Evolutionary conservation across 1,284 basidiomycete genomes (phyloP).

Genomic region (Tilletiopsis washingtonensis): DNA sequence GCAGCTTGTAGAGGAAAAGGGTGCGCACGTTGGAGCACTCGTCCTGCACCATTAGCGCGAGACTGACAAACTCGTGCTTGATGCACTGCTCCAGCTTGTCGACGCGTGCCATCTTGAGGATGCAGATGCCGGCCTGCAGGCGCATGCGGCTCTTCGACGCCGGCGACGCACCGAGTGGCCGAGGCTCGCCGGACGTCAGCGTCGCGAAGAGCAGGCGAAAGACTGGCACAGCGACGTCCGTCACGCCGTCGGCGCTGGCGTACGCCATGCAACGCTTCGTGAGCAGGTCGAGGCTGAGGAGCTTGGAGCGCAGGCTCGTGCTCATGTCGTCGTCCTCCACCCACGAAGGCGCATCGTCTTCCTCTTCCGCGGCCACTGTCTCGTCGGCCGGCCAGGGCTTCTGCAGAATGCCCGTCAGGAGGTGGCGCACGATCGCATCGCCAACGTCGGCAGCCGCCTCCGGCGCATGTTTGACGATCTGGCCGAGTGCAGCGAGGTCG

Average conservation of each 20-base stretch:
- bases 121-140: conserved; percentile 68
- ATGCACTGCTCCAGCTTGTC: background rate
- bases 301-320: conserved; percentile 17
- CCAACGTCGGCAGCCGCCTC: conserved; percentile 69
- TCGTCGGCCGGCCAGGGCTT: conserved; percentile 18
- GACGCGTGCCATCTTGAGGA: conserved; percentile 67
- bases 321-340: conserved; percentile 21
- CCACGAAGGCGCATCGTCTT: conserved; percentile 16
- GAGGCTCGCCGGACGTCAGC: conserved; percentile 23
- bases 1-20: conserved; percentile 67
- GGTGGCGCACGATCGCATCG: conserved; percentile 66
- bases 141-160: conserved; percentile 54
- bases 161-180: conserved; percentile 19
- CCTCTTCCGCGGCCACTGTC: conserved; percentile 11
- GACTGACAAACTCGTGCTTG: conserved; percentile 58
- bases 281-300: conserved; percentile 27
- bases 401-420: conserved; percentile 51
- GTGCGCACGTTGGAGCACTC: conserved; percentile 77
- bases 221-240: conserved; percentile 28
- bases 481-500: conserved; percentile 63
- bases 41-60: conserved; percentile 76
- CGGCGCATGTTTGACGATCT: conserved; percentile 64
- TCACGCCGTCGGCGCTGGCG: conserved; percentile 9
- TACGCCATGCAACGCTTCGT: conserved; percentile 26
- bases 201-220: conserved; percentile 30